Conservation (phyloP, 2,329 filamentous ascomycete species). For the Aspergillus costaricaensis region DNA sequence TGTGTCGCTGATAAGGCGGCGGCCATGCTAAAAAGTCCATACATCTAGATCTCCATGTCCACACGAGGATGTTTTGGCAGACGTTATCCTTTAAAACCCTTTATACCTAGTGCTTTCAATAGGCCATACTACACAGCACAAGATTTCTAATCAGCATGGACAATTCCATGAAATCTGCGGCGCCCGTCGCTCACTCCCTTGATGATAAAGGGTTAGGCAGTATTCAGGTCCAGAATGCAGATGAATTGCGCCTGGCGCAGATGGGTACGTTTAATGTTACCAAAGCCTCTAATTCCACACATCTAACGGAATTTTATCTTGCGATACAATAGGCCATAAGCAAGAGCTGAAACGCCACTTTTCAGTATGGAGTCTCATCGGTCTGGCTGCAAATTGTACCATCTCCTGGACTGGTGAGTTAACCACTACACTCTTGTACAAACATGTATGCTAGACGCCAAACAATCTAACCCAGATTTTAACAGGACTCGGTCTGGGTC, state of each 20-base stretch:
- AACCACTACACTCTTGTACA: background rate
- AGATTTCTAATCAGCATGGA: slow-evolving; percentile 11
- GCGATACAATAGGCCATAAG: slow-evolving; percentile 44
- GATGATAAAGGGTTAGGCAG: slow-evolving; percentile 8
- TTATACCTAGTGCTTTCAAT: background rate
- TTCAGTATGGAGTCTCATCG: slow-evolving; percentile 51
- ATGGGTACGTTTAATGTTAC: slow-evolving; percentile 39
- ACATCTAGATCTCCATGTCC: background rate
- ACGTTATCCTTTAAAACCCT: background rate
- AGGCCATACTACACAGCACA: background rate
- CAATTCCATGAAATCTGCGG: slow-evolving; percentile 9
- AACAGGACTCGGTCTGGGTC: slow-evolving; percentile 43
- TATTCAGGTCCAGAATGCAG: slow-evolving; percentile 35
- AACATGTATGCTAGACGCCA: too few relatives aligned
- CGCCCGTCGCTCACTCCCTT: background rate
- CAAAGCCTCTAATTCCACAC: background rate
- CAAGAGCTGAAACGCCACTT: slow-evolving; percentile 54
- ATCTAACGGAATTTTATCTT: background rate
- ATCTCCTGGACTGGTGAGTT: slow-evolving; percentile 51
- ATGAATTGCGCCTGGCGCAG: slow-evolving; percentile 48
- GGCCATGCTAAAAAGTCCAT: background rate
- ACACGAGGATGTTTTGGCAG: background rate
- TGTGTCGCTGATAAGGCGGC: background rate
- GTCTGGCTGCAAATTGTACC: slow-evolving; percentile 53
- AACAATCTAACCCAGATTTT: background rate